Conservation (phyloP, 108 stramenopile species). For the Pseudonitzschia multiseries region DNA sequence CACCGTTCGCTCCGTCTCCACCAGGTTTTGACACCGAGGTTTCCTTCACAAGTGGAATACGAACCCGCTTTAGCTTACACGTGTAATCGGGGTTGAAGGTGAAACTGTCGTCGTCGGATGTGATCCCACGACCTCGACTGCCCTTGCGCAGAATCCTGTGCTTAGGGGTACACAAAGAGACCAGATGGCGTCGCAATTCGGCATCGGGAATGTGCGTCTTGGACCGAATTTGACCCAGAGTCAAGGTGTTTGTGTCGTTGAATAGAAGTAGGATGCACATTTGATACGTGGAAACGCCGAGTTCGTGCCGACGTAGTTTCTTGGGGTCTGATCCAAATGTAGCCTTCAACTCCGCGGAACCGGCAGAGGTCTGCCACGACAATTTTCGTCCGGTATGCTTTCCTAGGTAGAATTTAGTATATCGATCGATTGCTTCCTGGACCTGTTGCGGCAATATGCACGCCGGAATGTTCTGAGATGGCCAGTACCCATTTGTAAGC, state of each 20-base stretch:
- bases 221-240: slow-evolving; percentile 78
- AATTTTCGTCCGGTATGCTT: slow-evolving; percentile 93
- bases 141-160: slow-evolving; percentile 90
- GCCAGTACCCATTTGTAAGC: slow-evolving; percentile 97
- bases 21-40: slow-evolving; percentile 29
- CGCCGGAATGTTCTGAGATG: slow-evolving; percentile 77
- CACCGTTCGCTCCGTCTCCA: slow-evolving; percentile 22
- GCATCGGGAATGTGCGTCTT: slow-evolving; percentile 86
- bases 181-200: slow-evolving; percentile 92
- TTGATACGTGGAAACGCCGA: slow-evolving; percentile 95
- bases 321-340: slow-evolving; percentile 64
- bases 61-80: slow-evolving; percentile 86
- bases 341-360: slow-evolving; percentile 88
- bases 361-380: slow-evolving; percentile 93
- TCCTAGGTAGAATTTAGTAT: slow-evolving; percentile 88
- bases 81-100: slow-evolving; percentile 89
- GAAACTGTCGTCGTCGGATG: slow-evolving; percentile 87
- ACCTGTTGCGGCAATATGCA: slow-evolving; percentile 83
- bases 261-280: slow-evolving; percentile 98
- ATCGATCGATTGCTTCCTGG: slow-evolving; percentile 77
- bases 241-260: slow-evolving; percentile 80
- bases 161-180: slow-evolving; percentile 95
- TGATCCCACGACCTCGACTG: slow-evolving; percentile 90
- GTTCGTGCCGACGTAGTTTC: slow-evolving; percentile 80
- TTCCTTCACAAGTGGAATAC: slow-evolving; percentile 92